Conservation (phyloP, 23 red algal genomes). For the Gracilaria vermiculophylla region DNA sequence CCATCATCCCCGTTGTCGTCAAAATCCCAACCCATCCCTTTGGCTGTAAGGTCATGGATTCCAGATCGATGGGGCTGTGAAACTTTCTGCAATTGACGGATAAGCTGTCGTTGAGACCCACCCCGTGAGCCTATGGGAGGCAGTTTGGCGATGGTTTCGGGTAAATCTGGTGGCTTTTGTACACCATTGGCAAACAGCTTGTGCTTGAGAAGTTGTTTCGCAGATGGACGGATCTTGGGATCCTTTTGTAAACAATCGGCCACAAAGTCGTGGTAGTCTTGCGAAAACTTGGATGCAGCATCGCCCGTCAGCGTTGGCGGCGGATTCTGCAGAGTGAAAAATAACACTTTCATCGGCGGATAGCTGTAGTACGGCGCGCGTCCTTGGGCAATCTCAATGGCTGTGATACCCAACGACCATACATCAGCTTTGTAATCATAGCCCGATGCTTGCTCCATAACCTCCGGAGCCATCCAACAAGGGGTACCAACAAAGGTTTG, state of each 20-base stretch:
- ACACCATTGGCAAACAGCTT: constrained; percentile 67
- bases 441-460: constrained; percentile 93
- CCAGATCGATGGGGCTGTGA: constrained; percentile 36
- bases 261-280: constrained; percentile 81
- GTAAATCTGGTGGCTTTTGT: constrained; percentile 51
- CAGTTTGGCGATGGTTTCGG: constrained; percentile 58
- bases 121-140: constrained; percentile 72
- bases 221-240: constrained; percentile 70
- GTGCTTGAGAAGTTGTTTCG: constrained; percentile 83
- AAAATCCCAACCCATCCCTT: constrained; percentile 79
- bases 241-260: constrained; percentile 89
- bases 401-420: constrained; percentile 94
- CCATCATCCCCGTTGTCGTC: constrained; percentile 14
- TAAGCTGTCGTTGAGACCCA: constrained; percentile 53
- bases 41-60: constrained; percentile 48
- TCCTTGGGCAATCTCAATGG: constrained; percentile 91
- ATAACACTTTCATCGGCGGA: constrained; percentile 89
- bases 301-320: constrained; percentile 75
- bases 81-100: constrained; percentile 70
- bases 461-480: constrained; percentile 99
- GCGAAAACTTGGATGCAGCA: constrained; percentile 58
- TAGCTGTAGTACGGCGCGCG: constrained; percentile 76
- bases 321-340: constrained; percentile 86
- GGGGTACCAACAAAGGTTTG: constrained; percentile 99
- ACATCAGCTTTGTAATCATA: constrained; percentile 99